Base-by-base conservation (phyloP, 768 basidiomycete genomes). In the Pleurotus citrinopileatus region DNA sequence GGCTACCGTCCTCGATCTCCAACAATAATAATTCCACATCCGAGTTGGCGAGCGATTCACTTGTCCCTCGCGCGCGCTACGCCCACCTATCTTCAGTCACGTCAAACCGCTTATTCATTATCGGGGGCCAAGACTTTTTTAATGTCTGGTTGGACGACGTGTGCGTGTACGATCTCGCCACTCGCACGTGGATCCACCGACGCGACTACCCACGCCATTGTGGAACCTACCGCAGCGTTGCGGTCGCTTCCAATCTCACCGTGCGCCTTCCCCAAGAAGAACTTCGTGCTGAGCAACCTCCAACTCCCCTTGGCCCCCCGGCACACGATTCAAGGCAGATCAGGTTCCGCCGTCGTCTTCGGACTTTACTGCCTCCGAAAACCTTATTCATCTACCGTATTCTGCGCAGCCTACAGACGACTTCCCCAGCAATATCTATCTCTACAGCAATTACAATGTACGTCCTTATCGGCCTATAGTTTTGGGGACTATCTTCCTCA, bases 381-480 rank as follows among this genome's bases (percentile, higher is more conserved):
- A 77, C 28, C 73, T 91, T 53, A 68, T 80, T 29, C 86, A 91
- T 65, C 77, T 91, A 34, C 87, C 91, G 1, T 94, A 91, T 67
- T 89, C 93, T 26, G 77, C 85, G 1, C 63, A 75, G 2, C 85
- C 90, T 8, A 86, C 78, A 2, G 83, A 84, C 56, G 85, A 91
- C 55, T 81, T 83, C 61, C 91, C 92, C 6, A 86, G 84, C 60
- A 91, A 97, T 60, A 90, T 98, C 26, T 91, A 83, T 68, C 74
- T 96, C 23, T 99, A 95, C 70, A 94, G 91, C 62, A 99, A 98
- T 67, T 97, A 95, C 75, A 98, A 98, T 72, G 91, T 91, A 61
- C 60, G 86, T 72, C 46, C 32, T 32, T 45, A 17, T 44, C 48
- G 52, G 50, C 15, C 22, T n/a, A n/a, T n/a, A 9, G 53, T 23